Evolutionary conservation across 2,329 filamentous ascomycete genomes (phyloP).

Genomic region (Ilyonectria sp.): DNA sequence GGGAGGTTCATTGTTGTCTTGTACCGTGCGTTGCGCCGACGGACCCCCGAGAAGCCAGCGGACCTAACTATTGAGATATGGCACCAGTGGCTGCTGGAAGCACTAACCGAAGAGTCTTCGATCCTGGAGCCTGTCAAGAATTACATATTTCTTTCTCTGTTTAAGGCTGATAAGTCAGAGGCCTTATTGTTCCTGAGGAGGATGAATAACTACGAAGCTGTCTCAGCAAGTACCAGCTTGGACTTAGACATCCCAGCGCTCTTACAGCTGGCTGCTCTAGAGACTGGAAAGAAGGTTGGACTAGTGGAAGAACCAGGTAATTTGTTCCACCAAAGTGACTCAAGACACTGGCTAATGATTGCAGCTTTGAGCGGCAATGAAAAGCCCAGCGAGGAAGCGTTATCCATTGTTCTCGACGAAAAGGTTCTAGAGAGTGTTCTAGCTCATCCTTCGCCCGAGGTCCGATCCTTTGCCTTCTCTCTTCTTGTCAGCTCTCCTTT

Average conservation of each 20-base stretch:
- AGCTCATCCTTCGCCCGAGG: slow-evolving; percentile 71
- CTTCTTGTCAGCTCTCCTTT: slow-evolving; percentile 83
- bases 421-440: slow-evolving; percentile 67
- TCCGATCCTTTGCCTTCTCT: slow-evolving; percentile 85
- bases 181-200: slow-evolving; percentile 71
- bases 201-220: slow-evolving; percentile 67
- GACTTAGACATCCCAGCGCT: slow-evolving; percentile 69
- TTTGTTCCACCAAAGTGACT: background rate
- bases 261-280: slow-evolving; percentile 77
- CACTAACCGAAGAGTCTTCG: slow-evolving; percentile 63
- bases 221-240: slow-evolving; percentile 60
- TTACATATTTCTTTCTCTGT: slow-evolving; percentile 75
- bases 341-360: slow-evolving; percentile 35
- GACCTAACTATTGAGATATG: slow-evolving; percentile 60
- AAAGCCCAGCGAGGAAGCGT: slow-evolving; percentile 36
- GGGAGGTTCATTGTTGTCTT: slow-evolving; percentile 74
- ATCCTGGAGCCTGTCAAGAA: slow-evolving; percentile 75
- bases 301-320: slow-evolving; percentile 78
- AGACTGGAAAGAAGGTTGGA: slow-evolving; percentile 79
- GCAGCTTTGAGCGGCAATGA: slow-evolving; percentile 48
- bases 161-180: slow-evolving; percentile 69
- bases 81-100: slow-evolving; percentile 70
- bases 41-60: slow-evolving; percentile 41
- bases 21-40: slow-evolving; percentile 63
- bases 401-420: slow-evolving; percentile 55